Conservation (phyloP, 139 green algal species). For the Micromonas pusilla region DNA sequence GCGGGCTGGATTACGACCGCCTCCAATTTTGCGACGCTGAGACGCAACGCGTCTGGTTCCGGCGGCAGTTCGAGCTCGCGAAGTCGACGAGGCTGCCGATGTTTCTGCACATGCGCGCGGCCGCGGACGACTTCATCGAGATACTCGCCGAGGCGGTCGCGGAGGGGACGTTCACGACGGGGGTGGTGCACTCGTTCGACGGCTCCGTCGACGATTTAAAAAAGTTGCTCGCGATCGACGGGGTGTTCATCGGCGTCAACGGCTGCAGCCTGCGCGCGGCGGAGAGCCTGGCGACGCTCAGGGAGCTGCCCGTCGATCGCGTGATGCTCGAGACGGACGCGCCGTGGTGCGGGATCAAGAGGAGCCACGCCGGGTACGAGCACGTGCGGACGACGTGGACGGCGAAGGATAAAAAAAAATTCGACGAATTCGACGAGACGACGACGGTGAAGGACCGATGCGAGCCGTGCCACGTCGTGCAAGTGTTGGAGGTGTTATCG, state of each 20-base stretch:
- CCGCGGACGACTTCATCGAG: slow-evolving; percentile 43
- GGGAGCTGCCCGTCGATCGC: slow-evolving; percentile 54
- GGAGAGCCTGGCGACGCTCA: slow-evolving; percentile 65
- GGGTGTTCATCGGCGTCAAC: slow-evolving; percentile 73
- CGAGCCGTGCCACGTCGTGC: slow-evolving; percentile 68
- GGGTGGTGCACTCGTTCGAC: slow-evolving; percentile 82
- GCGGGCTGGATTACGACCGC: slow-evolving; percentile 70
- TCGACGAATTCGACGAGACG: slow-evolving; percentile 37
- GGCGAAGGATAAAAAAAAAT: slow-evolving; percentile 32
- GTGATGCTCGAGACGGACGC: slow-evolving; percentile 83
- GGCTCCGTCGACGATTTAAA: slow-evolving; percentile 56
- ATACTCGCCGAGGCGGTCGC: not conserved
- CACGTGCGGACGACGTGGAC: not conserved
- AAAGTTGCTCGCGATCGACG: slow-evolving; percentile 47
- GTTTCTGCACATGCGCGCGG: slow-evolving; percentile 78
- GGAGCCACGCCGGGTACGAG: slow-evolving; percentile 38
- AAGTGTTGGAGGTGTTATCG: slow-evolving; percentile 61
- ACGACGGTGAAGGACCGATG: slow-evolving; percentile 75
- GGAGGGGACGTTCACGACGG: not conserved
- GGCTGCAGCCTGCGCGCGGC: slow-evolving; percentile 81
- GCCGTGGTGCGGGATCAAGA: slow-evolving; percentile 73
- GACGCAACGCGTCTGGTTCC: slow-evolving; percentile 58
- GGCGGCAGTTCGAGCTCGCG: slow-evolving; percentile 61
- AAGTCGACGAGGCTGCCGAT: slow-evolving; percentile 55
- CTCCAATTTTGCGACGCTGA: slow-evolving; percentile 72